Evolutionary conservation across 345 rosid species (phyloP), one percentile per base, ranked within the genome.

Genomic region (Rhodamnia argentea): DNA sequence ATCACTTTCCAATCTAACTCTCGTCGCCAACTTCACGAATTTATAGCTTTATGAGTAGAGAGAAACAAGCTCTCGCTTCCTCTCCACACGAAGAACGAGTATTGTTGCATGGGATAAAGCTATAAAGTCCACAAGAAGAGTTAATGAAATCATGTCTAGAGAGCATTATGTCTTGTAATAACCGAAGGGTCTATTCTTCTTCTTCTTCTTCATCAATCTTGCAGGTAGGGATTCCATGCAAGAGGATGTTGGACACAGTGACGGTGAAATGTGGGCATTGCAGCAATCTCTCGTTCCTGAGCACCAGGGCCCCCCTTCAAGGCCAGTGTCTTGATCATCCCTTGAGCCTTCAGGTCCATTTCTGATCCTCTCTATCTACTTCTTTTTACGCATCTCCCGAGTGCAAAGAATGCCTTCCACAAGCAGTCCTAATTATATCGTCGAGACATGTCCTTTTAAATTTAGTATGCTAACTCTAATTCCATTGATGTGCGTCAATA

Each of bases 201-300:
- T 58, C 78, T 23, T 53, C 52, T 32, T 70, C 42, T 78, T 76
- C 22, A 14, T 83, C 84, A 32, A 85, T 37, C 59, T 82, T 81
- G 86, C 88, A 97, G 99, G 99, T 97, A 44, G 98, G 98, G 86
- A 94, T 97, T 88, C 99, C 99, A 87, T 86, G 93, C 95, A 96
- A 95, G 91, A 87, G 96, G 87, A 85, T 93, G 95, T 91, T 96
- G 86, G 99, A 96, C 83, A 95, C 99, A 9, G 98, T 95, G 89
- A 96, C 99, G 9, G 99, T 97, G 91, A 97, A 96, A 88, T 97
- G 99, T 54, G 99, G 99, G 2, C 99, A 97, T 86, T 96, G 98
- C 88, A 94, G 99, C 86, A 94, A 96, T 90, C 95, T 97, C 58
- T 95, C 99, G 22, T 96, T 95, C 87, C 99, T 97, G 85, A 93